A percentile compares a stretch with the other conserved stretches of the same genome.
Evolutionary conservation across 148 eudicot genomes (phyloP).

Genomic region (Camellia lanceoleosa): DNA sequence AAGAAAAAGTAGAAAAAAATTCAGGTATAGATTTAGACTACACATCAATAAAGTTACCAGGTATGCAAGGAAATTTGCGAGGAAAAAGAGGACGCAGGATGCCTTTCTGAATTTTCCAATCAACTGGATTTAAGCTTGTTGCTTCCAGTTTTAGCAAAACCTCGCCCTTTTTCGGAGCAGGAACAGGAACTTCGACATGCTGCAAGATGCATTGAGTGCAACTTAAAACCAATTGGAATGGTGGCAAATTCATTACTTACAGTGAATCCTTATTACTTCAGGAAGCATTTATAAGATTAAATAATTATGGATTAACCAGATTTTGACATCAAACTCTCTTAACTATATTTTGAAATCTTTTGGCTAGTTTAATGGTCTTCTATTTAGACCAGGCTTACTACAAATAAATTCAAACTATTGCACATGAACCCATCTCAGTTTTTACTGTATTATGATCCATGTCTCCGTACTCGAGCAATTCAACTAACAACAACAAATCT

Average conservation of each 20-base stretch:
- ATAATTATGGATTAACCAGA: not conserved
- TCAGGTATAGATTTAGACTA: not conserved
- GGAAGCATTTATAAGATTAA: not conserved
- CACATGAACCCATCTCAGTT: too few relatives aligned
- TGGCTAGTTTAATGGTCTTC: not conserved
- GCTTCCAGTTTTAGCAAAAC: constrained; percentile 78
- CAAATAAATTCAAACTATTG: too few relatives aligned
- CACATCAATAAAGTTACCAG: constrained; percentile 38
- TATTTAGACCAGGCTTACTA: too few relatives aligned
- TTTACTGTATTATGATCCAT: too few relatives aligned
- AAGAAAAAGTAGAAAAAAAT: not conserved
- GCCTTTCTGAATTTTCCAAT: constrained; percentile 73
- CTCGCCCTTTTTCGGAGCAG: constrained; percentile 58
- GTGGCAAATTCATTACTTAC: not conserved
- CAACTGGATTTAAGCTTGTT: constrained; percentile 63
- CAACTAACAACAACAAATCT: too few relatives aligned
- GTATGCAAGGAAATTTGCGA: constrained; percentile 61
- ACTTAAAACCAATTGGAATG: not conserved
- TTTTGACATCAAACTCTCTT: not conserved
- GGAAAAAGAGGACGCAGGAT: constrained; percentile 53
- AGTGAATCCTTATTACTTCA: not conserved
- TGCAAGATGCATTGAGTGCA: constrained; percentile 27
- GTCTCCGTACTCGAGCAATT: too few relatives aligned
- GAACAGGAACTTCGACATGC: constrained; percentile 77
- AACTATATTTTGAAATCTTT: not conserved